These are phyloP conservation scores for Fusarium bulbicola DNA, from an alignment of 2,329 filamentous ascomycete genomes.

Conservation along the genomic window DNA sequence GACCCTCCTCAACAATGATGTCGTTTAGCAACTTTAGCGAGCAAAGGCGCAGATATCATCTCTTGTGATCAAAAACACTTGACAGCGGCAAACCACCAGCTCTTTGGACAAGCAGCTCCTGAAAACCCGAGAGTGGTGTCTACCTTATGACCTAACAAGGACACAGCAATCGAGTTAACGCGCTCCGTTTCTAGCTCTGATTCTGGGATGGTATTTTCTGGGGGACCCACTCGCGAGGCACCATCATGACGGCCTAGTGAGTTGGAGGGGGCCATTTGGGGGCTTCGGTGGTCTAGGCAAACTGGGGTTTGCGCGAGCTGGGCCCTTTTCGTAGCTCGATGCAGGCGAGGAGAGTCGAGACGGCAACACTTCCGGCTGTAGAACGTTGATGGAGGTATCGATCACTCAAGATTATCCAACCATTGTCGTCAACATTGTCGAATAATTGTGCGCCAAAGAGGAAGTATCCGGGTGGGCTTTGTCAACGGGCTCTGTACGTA, in stretches of 20 bases:
- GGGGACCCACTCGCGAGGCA: slow-evolving; percentile 23
- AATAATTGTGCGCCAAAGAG: neutral
- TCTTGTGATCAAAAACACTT: neutral
- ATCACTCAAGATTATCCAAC: slow-evolving; percentile 2
- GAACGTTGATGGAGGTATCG: slow-evolving; percentile 4
- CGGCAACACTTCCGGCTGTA: slow-evolving; percentile 31
- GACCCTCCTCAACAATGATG: slow-evolving; percentile 19
- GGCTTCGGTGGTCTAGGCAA: slow-evolving; percentile 37
- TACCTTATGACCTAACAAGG: slow-evolving; percentile 2
- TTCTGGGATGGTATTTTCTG: slow-evolving; percentile 14
- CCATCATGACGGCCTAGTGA: slow-evolving; percentile 28
- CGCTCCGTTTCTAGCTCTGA: neutral
- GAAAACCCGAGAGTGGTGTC: neutral
- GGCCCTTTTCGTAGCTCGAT: slow-evolving; percentile 34
- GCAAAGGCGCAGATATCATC: neutral
- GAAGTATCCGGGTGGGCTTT: slow-evolving; percentile 2
- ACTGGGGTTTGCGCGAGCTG: slow-evolving; percentile 38
- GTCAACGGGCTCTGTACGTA: neutral
- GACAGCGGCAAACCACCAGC: neutral
- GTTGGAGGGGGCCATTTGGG: slow-evolving; percentile 25
- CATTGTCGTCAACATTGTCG: neutral
- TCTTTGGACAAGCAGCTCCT: neutral
- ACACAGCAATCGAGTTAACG: neutral
- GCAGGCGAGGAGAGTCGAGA: slow-evolving; percentile 18
- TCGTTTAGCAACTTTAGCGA: neutral